These are phyloP conservation scores for Kodamaea hsintzibuensis DNA, from an alignment of 805 yeast species.

Conservation along the genomic window DNA sequence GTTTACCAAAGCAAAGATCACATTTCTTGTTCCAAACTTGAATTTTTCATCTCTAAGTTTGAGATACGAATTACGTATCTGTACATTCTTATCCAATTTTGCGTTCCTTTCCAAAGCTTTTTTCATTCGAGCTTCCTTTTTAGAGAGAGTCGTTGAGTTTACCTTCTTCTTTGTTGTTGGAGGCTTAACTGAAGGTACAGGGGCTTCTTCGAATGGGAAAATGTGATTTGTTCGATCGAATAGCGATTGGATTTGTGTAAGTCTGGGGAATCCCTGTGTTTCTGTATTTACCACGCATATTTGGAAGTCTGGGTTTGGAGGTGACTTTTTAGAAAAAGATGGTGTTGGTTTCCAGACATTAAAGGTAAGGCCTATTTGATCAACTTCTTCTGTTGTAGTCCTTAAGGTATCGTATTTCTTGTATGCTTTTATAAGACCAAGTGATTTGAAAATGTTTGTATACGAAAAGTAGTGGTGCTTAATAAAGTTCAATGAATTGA, in stretches of 20 bases:
- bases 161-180: conserved; percentile 2
- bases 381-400: neutral
- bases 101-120: conserved; percentile 28
- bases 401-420: conserved; percentile 2
- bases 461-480: conserved; percentile 29
- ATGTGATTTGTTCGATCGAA: conserved; percentile 17
- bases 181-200: neutral
- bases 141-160: conserved; percentile 18
- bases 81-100: conserved; percentile 22
- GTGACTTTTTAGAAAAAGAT: conserved; percentile 65
- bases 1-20: conserved; percentile 72
- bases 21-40: conserved; percentile 52
- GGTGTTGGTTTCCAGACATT: conserved; percentile 86
- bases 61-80: conserved; percentile 27
- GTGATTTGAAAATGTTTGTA: conserved; percentile 22
- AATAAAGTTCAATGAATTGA: conserved; percentile 18
- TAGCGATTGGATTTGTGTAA: conserved; percentile 38
- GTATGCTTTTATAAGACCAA: conserved; percentile 21
- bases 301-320: conserved; percentile 76
- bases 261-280: conserved; percentile 46
- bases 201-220: conserved; percentile 3
- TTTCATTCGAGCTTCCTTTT: conserved; percentile 25
- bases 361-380: conserved; percentile 41
- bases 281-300: conserved; percentile 57
- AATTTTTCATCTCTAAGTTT: conserved; percentile 40